Evolutionary conservation across 2,329 filamentous ascomycete species (phyloP), one percentile per base, ranked within the genome.

Genomic region (Ophiosphaerella korrae): DNA sequence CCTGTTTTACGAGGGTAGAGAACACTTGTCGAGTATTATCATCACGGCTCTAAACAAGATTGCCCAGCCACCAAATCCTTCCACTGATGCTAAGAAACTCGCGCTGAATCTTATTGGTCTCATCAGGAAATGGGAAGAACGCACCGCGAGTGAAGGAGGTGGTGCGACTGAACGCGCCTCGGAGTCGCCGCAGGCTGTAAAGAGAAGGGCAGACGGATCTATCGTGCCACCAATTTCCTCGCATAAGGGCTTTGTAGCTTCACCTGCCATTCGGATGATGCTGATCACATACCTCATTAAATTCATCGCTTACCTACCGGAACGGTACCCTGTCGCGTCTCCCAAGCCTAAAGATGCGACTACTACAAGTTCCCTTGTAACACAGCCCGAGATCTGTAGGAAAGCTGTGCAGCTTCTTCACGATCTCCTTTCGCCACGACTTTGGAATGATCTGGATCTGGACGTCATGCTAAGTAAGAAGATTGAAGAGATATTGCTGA

Each of bases 241-340:
- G 3, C 48, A 58, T 1, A 72, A 65, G 42, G 64, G 66, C 7
- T 76, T 74, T 48, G 75, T 79, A 21, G 77, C 77, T 12, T 67
- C 62, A 14, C 71, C 82, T 0, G 72, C 83, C 1, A 85, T 89
- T 46, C 85, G 92, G 16, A 83, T 87, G 37, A 88, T 91, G 72
- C 88, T 99, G 78, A 83, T 97, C 41, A 97, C 96, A 74, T 99
- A 97, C 67, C 83, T 99, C 29, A 89, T 97, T 26, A 90, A 94
- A 53, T 97, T 97, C 74, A 96, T 97, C 62, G 92, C 92, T 1
- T 89, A 91, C 43, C 81, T 97, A 18, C 88, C 89, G 14, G 94
- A 97, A 73, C 85, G 92, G 31, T 97, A 89, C 70, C 86, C 87
- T 16, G 83, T 92, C 18, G 85, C 70, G 35, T 62, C 65, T 65